Percentiles rank a stretch among this genome's conserved stretches.
phyloP scores from a whole-genome alignment of 371 early-diverging fungal species.

The Choanephora cucurbitarum region DNA sequence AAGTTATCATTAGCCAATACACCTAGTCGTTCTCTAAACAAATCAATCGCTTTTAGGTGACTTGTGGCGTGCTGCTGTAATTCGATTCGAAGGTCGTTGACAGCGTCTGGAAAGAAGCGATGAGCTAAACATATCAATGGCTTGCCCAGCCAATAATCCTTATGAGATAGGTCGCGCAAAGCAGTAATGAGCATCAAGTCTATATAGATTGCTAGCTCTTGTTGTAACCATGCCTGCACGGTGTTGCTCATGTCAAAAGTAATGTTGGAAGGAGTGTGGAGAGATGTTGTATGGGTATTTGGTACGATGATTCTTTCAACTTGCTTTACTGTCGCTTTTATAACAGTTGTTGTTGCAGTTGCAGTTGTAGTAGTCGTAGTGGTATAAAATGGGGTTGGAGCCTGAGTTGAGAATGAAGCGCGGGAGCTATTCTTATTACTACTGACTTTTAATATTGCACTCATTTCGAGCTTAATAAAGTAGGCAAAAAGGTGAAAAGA shows the following conservation, averaged over 20 bases:
- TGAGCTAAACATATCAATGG: conserved; percentile 37
- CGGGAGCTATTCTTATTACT: background rate
- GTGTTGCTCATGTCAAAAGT: conserved; percentile 8
- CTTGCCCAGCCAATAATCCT: conserved; percentile 19
- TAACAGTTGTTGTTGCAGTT: background rate
- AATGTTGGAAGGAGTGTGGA: background rate
- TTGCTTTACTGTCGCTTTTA: background rate
- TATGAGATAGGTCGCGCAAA: conserved; percentile 15
- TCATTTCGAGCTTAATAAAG: background rate
- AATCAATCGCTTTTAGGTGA: background rate
- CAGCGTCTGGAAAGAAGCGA: conserved; percentile 31
- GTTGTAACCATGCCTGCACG: conserved; percentile 50
- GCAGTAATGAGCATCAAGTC: conserved; percentile 26
- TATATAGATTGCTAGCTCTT: conserved; percentile 31
- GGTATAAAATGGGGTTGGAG: background rate
- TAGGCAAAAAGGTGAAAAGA: background rate
- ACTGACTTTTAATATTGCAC: conserved; percentile 5
- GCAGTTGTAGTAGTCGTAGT: background rate
- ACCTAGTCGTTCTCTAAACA: conserved; percentile 4
- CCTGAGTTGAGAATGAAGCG: background rate
- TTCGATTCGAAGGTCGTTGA: conserved; percentile 26
- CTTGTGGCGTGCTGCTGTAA: conserved; percentile 1
- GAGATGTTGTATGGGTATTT: background rate
- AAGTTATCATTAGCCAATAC: background rate
- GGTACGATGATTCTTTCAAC: background rate